These are phyloP conservation scores for Boletus barrowsii DNA, from an alignment of 768 basidiomycete genomes.

Conservation along the genomic window DNA sequence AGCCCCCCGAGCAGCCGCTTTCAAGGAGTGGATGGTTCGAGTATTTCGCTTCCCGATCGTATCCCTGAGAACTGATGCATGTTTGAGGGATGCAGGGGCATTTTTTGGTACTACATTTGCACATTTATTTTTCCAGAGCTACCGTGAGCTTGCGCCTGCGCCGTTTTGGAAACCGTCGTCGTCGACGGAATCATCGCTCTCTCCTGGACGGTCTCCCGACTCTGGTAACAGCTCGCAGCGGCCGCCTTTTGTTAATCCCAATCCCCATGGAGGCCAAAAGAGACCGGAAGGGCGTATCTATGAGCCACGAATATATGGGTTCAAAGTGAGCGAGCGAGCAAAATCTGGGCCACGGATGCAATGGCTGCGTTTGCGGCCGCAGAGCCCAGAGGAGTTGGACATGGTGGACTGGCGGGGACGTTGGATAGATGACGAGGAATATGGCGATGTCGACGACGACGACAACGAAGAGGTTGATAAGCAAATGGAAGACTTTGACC, in stretches of 20 bases:
- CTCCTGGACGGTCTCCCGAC: conserved; percentile 54
- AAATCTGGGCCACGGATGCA: conserved; percentile 96
- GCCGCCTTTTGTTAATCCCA: conserved; percentile 78
- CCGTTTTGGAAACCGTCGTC: conserved; percentile 83
- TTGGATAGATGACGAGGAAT: conserved; percentile 79
- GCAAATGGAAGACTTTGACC: conserved; percentile 86
- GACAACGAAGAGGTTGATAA: conserved; percentile 52
- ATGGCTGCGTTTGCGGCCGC: conserved; percentile 89
- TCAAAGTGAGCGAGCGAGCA: conserved; percentile 94
- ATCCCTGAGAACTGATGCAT: conserved; percentile 8
- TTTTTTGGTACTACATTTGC: conserved; percentile 99
- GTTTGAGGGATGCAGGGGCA: conserved; percentile 59
- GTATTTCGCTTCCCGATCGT: conserved; percentile 6
- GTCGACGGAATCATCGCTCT: conserved; percentile 48
- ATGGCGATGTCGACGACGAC: conserved; percentile 60
- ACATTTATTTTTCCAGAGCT: conserved; percentile 97
- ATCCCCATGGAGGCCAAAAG: conserved; percentile 87
- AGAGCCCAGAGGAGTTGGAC: conserved; percentile 75
- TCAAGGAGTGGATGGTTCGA: conserved; percentile 88
- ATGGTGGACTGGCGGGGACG: conserved; percentile 87
- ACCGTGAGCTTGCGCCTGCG: conserved; percentile 90
- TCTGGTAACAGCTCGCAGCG: conserved; percentile 47
- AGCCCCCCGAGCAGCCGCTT: conserved; percentile 93
- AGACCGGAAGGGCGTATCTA: conserved; percentile 85
- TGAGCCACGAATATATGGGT: conserved; percentile 91